Conservation (phyloP, 257 asterid genomes). For the Przewalskia tangutica region DNA sequence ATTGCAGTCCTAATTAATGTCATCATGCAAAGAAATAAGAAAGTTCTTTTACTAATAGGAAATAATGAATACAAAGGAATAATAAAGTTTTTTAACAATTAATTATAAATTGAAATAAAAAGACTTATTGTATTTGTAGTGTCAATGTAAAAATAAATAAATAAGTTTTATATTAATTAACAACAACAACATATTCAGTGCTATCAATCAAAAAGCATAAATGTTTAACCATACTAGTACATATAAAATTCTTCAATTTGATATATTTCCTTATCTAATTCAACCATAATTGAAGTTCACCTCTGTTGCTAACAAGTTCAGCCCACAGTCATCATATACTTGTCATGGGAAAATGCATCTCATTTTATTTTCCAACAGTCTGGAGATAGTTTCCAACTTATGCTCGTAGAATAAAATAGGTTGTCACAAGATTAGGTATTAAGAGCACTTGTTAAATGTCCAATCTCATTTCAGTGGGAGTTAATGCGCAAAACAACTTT, state of each 20-base stretch:
- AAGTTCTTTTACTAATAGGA: no score
- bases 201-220: background rate
- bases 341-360: background rate
- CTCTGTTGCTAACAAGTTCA: slow-evolving; percentile 89
- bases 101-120: no score
- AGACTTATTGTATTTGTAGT: no score
- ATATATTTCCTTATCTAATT: background rate
- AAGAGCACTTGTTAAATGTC: background rate
- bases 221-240: background rate
- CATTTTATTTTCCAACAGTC: background rate
- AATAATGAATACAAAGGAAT: no score
- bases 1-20: no score
- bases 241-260: background rate
- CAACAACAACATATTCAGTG: no score
- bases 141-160: no score
- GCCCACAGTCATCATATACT: slow-evolving; percentile 55
- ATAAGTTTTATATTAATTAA: no score
- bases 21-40: no score
- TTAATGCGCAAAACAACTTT: background rate
- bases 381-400: background rate
- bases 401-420: background rate
- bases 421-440: background rate
- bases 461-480: background rate
- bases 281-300: slow-evolving; percentile 28
- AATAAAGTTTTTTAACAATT: no score